Evolutionary conservation across 2,329 filamentous ascomycete genomes (phyloP), one percentile per base, ranked within the genome.

Genomic region (Davidsoniella neocaledoniae): DNA sequence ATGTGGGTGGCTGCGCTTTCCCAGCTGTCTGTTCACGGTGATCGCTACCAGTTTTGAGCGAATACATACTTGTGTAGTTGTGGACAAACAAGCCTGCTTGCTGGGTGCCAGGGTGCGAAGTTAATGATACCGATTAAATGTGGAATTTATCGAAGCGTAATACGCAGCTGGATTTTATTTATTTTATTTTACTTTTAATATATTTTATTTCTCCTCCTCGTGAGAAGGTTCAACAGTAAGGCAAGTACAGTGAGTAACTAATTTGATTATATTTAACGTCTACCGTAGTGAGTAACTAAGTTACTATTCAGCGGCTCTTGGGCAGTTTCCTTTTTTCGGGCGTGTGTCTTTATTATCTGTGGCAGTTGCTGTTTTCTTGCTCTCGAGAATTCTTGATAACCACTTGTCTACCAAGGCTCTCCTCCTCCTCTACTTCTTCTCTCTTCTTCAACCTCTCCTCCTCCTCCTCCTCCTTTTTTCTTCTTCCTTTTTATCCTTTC

Each of bases 391-490:
- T 9, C 26, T 29, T 29, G 5, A 29, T 29, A 5, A 12, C 10
- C 10, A 29, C 21, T 25, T 52, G 33, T 33, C 16, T 23, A 46
- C 43, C 17, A 16, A 46, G 17, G 23, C 25, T 29, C 45, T 39
- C 47, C 49, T 39, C 47, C 49, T 46, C 23, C 43, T 43, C 43
- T 42, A 17, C 23, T 26, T 41, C 36, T 44, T 47, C 37, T 33
- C 43, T 52, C 19, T 47, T 45, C 26, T 40, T 52, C 43, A 44
- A 49, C 44, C 43, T 47, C 42, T 49, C 43, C 23, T 16, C 16
- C 37, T 29, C 26, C 23, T 36, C 25, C 33, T 49, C 44, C 25
- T 49, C 37, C 16, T 40, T 46, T 45, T 42, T 52, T 43, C 17
- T 47, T 50, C 43, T 49, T 43, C 46, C 45, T 17, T 33, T 44